Evolutionary conservation across 345 rosid genomes (phyloP).

Genomic region (Hevea brasiliensis): DNA sequence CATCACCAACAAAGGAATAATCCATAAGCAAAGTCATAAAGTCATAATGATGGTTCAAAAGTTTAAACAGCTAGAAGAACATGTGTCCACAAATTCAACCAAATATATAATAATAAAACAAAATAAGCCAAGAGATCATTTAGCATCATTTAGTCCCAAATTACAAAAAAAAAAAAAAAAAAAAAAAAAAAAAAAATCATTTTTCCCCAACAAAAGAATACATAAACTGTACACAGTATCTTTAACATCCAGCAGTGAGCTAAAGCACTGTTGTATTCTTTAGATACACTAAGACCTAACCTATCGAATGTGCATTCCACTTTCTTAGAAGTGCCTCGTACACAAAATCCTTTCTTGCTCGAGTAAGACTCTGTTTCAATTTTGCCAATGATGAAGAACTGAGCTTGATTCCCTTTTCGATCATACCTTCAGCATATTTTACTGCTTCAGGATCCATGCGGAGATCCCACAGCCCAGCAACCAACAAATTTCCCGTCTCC

Average conservation of each 20-base stretch:
- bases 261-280: neutral
- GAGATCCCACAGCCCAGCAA: conserved; percentile 45
- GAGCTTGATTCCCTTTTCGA: conserved; percentile 52
- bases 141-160: neutral
- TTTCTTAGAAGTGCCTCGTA: conserved; percentile 48
- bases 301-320: conserved; percentile 33
- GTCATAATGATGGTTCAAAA: neutral
- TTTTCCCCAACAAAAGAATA: neutral
- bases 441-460: conserved; percentile 58
- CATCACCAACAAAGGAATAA: neutral
- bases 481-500: conserved; percentile 52
- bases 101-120: neutral
- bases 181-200: no score
- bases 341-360: conserved; percentile 33
- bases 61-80: neutral
- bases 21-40: neutral
- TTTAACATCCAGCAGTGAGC: neutral
- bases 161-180: no score
- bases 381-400: conserved; percentile 39
- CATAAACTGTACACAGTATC: neutral
- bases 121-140: neutral
- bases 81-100: neutral
- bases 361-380: conserved; percentile 44
- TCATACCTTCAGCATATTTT: conserved; percentile 54
- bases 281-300: conserved; percentile 2